These are phyloP conservation scores for Drechslera avenae DNA, from an alignment of 2,329 filamentous ascomycete species.

Conservation along the genomic window DNA sequence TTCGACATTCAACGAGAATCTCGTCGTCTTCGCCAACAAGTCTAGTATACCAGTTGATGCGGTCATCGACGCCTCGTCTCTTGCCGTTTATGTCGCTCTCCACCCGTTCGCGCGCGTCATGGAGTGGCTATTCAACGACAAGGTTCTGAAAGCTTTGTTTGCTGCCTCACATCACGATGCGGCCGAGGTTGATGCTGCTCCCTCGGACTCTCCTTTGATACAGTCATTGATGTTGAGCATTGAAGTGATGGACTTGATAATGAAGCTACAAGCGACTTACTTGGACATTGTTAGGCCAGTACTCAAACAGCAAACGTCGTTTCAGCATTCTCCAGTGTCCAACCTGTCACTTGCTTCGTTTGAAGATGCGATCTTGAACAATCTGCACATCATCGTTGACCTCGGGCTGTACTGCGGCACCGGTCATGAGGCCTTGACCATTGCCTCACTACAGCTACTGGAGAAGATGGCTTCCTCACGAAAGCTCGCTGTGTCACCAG, in stretches of 20 bases:
- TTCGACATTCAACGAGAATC: conserved; percentile 88
- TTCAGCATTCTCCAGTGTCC: conserved; percentile 66
- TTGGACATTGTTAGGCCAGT: conserved; percentile 83
- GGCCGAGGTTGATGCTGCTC: conserved; percentile 71
- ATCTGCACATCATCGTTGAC: conserved; percentile 78
- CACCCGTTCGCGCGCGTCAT: conserved; percentile 94
- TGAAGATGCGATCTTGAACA: conserved; percentile 85
- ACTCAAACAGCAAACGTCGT: conserved; percentile 68
- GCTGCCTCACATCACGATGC: conserved; percentile 77
- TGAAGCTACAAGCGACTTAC: conserved; percentile 90
- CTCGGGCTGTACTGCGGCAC: conserved; percentile 86
- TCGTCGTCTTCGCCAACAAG: conserved; percentile 82
- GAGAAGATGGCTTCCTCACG: conserved; percentile 85
- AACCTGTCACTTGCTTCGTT: conserved; percentile 84
- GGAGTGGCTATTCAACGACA: conserved; percentile 98
- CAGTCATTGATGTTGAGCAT: conserved; percentile 79
- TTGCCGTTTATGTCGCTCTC: conserved; percentile 79
- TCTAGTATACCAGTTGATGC: conserved; percentile 76
- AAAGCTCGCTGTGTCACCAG: conserved; percentile 74
- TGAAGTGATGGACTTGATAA: conserved; percentile 78
- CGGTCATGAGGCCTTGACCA: conserved; percentile 77
- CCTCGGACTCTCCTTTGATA: conserved; percentile 80
- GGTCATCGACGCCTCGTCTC: conserved; percentile 73
- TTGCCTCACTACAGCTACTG: conserved; percentile 79
- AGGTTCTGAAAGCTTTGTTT: conserved; percentile 80